phyloP scores from a whole-genome alignment of 2,329 filamentous ascomycete genomes.

The Colletotrichum somersetense region DNA sequence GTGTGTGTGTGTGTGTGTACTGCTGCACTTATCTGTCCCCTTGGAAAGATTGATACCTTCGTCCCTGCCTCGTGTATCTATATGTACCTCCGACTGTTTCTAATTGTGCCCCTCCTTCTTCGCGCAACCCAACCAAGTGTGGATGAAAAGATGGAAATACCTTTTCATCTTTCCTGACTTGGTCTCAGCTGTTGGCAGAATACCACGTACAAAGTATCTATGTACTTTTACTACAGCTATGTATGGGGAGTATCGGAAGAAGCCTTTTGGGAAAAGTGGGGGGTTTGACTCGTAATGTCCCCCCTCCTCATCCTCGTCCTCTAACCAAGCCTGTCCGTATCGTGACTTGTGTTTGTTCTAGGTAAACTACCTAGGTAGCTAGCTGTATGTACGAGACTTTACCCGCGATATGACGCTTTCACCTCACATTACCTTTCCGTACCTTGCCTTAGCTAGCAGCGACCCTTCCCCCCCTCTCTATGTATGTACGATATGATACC shows the following conservation, averaged over 20 bases:
- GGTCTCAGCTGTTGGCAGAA: constrained; percentile 12
- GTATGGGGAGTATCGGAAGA: constrained; percentile 23
- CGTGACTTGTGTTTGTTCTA: constrained; percentile 16
- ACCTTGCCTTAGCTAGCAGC: constrained; percentile 39
- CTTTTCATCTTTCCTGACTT: constrained; percentile 11
- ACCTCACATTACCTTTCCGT: constrained; percentile 26
- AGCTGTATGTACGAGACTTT: not conserved
- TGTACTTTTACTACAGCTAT: too few species aligned
- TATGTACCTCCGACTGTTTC: constrained; percentile 7
- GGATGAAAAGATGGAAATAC: constrained; percentile 19
- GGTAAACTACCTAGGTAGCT: too few species aligned
- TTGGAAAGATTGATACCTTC: not conserved
- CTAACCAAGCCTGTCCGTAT: constrained; percentile 1
- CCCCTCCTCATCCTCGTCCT: constrained; percentile 5
- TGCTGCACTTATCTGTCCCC: not conserved
- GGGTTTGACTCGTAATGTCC: constrained; percentile 36
- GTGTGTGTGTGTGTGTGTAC: not conserved
- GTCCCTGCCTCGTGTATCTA: not conserved
- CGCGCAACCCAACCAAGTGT: constrained; percentile 3
- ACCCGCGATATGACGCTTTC: constrained; percentile 4
- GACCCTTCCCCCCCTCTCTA: not conserved
- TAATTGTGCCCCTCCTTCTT: constrained; percentile 2
- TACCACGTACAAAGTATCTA: not conserved
- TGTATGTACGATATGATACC: too few species aligned
- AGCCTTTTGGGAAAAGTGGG: constrained; percentile 27